phyloP scores from a whole-genome alignment of 805 yeast genomes.

The Saccharomycopsis sp. region DNA sequence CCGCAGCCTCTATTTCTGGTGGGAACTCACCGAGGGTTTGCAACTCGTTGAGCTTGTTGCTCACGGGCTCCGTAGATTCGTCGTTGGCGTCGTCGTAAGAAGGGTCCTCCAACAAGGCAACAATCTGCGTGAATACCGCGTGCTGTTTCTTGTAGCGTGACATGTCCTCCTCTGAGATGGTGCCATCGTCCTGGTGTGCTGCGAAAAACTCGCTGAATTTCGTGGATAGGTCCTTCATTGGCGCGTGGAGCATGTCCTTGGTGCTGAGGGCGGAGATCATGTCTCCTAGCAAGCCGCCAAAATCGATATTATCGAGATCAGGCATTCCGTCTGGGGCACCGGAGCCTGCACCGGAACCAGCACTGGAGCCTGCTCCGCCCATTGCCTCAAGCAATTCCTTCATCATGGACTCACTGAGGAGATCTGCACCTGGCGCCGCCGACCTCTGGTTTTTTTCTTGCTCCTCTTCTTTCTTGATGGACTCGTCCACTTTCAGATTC shows the following conservation, averaged over 20 bases:
- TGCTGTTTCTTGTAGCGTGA: conserved; percentile 53
- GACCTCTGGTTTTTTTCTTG: conserved; percentile 30
- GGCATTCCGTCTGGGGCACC: conserved; percentile 24
- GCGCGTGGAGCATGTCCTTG: conserved; percentile 80
- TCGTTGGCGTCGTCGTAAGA: conserved; percentile 44
- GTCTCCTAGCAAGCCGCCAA: conserved; percentile 54
- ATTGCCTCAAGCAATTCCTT: conserved; percentile 40
- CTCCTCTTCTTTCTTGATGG: conserved; percentile 38
- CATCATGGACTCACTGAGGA: too few relatives aligned
- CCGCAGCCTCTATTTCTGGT: too few relatives aligned
- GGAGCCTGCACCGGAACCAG: conserved; percentile 34
- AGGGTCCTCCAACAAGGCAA: conserved; percentile 56
- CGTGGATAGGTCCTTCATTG: conserved; percentile 67
- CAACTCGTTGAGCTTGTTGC: conserved; percentile 52
- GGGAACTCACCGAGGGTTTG: too few relatives aligned
- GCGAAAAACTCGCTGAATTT: conserved; percentile 68
- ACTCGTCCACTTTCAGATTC: conserved; percentile 60
- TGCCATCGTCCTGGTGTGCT: conserved; percentile 36
- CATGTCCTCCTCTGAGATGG: conserved; percentile 38
- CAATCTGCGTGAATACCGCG: conserved; percentile 49
- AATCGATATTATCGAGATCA: conserved; percentile 43
- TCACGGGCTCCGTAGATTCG: conserved; percentile 41
- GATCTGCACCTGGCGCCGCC: conserved; percentile 43
- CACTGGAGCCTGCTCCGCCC: conserved; percentile 30
- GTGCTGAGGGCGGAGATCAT: conserved; percentile 77